Conservation (phyloP, 2,329 filamentous ascomycete species). For the Aspergillus caelatus region DNA sequence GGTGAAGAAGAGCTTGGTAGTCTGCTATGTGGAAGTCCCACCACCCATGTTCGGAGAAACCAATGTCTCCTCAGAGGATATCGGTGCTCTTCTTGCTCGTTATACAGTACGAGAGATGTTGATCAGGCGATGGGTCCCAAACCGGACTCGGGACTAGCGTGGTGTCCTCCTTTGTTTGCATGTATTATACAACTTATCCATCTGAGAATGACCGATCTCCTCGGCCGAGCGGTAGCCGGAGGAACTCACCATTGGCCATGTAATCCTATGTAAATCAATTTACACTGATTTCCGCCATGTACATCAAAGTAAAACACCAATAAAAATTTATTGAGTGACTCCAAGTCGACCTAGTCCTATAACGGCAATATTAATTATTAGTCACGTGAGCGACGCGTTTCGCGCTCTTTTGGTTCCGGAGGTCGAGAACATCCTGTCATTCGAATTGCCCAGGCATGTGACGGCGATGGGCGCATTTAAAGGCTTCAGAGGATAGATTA, state of each 20-base stretch:
- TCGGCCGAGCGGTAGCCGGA: background rate
- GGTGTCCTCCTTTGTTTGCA: background rate
- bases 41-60: conserved; percentile 55
- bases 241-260: background rate
- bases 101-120: conserved; percentile 82
- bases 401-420: conserved; percentile 27
- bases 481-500: background rate
- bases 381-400: conserved; percentile 36
- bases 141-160: conserved; percentile 67
- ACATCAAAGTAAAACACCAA: background rate
- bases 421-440: background rate
- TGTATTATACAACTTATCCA: background rate
- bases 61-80: conserved; percentile 52
- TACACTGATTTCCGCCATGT: background rate
- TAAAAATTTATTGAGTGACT: background rate
- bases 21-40: conserved; percentile 91
- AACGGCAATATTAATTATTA: conserved; percentile 30
- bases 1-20: conserved; percentile 84
- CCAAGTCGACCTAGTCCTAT: conserved; percentile 13
- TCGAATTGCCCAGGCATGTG: background rate
- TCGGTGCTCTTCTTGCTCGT: conserved; percentile 64
- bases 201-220: background rate
- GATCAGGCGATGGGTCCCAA: conserved; percentile 81
- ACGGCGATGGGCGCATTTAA: background rate
- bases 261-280: conserved; percentile 17